phyloP scores from a whole-genome alignment of 345 rosid genomes.

The Adansonia digitata region DNA sequence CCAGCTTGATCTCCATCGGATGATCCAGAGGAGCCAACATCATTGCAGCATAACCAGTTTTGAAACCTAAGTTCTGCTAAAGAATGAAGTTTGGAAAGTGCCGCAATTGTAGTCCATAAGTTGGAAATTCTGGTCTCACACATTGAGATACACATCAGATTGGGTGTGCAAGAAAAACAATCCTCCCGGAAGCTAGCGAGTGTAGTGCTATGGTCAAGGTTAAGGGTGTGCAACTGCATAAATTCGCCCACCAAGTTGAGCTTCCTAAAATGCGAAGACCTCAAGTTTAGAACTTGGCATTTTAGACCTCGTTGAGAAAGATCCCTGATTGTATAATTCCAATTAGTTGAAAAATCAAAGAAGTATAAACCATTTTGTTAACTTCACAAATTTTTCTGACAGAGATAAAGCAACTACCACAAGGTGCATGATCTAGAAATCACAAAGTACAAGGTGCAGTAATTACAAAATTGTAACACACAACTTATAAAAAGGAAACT shows the following conservation, averaged over 20 bases:
- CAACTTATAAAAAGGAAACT: background rate
- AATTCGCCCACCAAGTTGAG: slow-evolving; percentile 84
- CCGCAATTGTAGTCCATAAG: slow-evolving; percentile 80
- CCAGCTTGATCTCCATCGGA: slow-evolving; percentile 30
- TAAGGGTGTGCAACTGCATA: slow-evolving; percentile 52
- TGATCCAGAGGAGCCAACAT: slow-evolving; percentile 34
- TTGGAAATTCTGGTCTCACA: slow-evolving; percentile 74
- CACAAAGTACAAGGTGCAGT: background rate
- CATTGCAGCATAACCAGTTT: slow-evolving; percentile 59
- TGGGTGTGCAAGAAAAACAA: slow-evolving; percentile 84
- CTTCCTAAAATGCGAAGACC: slow-evolving; percentile 55
- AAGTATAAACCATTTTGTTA: background rate
- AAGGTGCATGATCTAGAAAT: background rate
- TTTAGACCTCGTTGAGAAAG: slow-evolving; percentile 59
- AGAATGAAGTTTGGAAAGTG: slow-evolving; percentile 70
- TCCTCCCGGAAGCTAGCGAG: slow-evolving; percentile 66
- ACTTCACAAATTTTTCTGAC: background rate
- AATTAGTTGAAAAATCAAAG: slow-evolving; percentile 10
- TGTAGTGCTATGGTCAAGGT: slow-evolving; percentile 63
- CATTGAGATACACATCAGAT: slow-evolving; percentile 66
- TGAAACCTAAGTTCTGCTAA: slow-evolving; percentile 72
- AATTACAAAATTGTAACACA: background rate
- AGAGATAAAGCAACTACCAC: background rate
- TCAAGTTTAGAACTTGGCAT: slow-evolving; percentile 68
- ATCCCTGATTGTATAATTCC: slow-evolving; percentile 45